These are phyloP conservation scores for Prunus padus DNA, from an alignment of 306 rosid species.

Conservation along the genomic window DNA sequence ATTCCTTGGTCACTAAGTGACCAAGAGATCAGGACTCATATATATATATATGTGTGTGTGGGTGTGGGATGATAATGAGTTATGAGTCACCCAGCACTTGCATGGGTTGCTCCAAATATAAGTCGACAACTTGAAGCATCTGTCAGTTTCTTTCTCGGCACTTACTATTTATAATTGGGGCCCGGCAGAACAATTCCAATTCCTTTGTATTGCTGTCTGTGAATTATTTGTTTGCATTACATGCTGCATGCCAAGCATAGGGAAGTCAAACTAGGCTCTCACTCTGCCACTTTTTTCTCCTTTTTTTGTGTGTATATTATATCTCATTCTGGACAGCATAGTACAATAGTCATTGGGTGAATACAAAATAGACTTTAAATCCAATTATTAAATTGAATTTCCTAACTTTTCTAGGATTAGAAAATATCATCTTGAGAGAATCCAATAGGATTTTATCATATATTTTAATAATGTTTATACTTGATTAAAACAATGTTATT, in stretches of 20 bases:
- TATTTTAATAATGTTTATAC: too few relatives aligned
- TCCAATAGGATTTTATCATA: too few relatives aligned
- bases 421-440: too few relatives aligned
- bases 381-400: neutral
- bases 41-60: neutral
- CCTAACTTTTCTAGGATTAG: neutral
- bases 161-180: neutral
- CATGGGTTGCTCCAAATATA: neutral
- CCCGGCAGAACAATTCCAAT: neutral
- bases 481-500: too few relatives aligned
- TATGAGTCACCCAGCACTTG: neutral
- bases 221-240: neutral
- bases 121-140: constrained; percentile 12
- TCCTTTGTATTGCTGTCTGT: neutral
- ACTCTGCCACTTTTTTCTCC: too few relatives aligned
- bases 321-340: neutral
- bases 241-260: neutral
- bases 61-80: neutral
- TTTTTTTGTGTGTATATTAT: neutral
- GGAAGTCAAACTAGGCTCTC: neutral
- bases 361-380: neutral
- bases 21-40: too few relatives aligned
- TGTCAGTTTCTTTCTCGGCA: neutral
- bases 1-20: too few relatives aligned
- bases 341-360: neutral